Evolutionary conservation across 1,284 basidiomycete species (phyloP).

Genomic region (Mycosarcoma maydis): DNA sequence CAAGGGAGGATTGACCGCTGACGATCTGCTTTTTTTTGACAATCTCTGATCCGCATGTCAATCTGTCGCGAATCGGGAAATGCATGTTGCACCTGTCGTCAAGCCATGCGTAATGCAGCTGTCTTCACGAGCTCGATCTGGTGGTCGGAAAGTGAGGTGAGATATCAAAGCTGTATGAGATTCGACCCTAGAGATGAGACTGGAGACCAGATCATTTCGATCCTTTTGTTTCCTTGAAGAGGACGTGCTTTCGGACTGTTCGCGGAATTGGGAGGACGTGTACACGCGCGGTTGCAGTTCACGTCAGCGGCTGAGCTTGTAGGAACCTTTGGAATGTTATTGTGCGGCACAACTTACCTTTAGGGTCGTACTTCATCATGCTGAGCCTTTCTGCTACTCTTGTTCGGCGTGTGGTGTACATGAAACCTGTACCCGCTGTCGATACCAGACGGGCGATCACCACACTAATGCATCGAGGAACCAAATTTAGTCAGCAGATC

Average conservation of each 20-base stretch:
- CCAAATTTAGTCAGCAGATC: not conserved
- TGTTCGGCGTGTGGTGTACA: conserved; percentile 62
- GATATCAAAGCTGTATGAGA: not conserved
- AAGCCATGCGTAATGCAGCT: not conserved
- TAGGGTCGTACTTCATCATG: conserved; percentile 67
- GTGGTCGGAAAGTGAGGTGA: not conserved
- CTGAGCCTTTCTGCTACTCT: conserved; percentile 57
- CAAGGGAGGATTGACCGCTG: conserved; percentile 28
- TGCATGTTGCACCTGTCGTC: not conserved
- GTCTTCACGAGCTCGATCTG: no score
- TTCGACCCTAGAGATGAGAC: not conserved
- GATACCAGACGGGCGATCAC: conserved; percentile 64
- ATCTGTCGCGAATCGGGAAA: not conserved
- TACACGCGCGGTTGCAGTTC: no score
- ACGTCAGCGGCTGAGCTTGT: not conserved
- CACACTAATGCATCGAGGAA: conserved; percentile 38
- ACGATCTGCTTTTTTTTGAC: conserved; percentile 48
- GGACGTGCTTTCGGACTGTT: conserved; percentile 62
- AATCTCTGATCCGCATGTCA: conserved; percentile 14
- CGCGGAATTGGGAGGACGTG: no score
- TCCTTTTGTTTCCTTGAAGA: conserved; percentile 62
- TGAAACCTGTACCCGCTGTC: conserved; percentile 63
- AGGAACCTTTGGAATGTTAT: no score
- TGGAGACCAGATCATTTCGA: conserved; percentile 26
- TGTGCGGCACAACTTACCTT: conserved; percentile 51